Base-by-base conservation (phyloP, 2,329 filamentous ascomycete species). In the Thielaviopsis euricoi region DNA sequence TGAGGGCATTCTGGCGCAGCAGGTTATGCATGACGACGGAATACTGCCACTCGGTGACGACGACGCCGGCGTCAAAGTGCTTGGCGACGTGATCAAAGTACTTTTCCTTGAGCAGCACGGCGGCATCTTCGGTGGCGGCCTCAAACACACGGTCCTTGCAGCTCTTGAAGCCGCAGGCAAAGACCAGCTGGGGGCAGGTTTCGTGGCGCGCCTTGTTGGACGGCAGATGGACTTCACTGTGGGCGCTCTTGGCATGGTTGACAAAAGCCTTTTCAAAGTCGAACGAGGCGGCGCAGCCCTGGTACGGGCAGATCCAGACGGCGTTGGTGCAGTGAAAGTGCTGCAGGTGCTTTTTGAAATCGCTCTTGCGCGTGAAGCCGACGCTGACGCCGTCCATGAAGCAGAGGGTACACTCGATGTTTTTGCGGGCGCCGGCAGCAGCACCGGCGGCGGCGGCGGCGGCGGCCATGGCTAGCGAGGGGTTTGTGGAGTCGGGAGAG, bases 321-420 rank as follows among this genome's bases (percentile, higher is more conserved):
- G 70, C 67, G 61, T 74, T 71, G 53, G 69, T 67, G 43, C 71
- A 70, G 62, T 74, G 73, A 61, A 74, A 74, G 64, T 73, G 73
- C 66, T 74, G 71, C n/a, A 74, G 65, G 62, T 74, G 72, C 66
- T 74, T 74, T 67, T 74, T 74, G 63, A 74, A 74, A 62, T 74
- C 72, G 63, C 71, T 73, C 65, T 74, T 74, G 59, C 72, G 69
- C 40, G 72, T 72, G 54, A 74, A 74, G 40, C 72, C 72, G 23
- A 74, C 72, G 17, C 68, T 68, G 61, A 73, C 74, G 64, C 70
- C 71, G 64, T 74, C 71, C 49, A 74, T 64, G 60, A 71, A 73
- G 64, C 72, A 74, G 66, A 74, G 71, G 26, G 72, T 72, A 62
- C 72, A 74, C 64, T 74, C 63, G 46, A 65, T 65, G 29, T 62